A percentile compares a stretch with the other conserved stretches of the same genome.
phyloP scores from a whole-genome alignment of 371 early-diverging fungal species.

The Actinomortierella ambigua region DNA sequence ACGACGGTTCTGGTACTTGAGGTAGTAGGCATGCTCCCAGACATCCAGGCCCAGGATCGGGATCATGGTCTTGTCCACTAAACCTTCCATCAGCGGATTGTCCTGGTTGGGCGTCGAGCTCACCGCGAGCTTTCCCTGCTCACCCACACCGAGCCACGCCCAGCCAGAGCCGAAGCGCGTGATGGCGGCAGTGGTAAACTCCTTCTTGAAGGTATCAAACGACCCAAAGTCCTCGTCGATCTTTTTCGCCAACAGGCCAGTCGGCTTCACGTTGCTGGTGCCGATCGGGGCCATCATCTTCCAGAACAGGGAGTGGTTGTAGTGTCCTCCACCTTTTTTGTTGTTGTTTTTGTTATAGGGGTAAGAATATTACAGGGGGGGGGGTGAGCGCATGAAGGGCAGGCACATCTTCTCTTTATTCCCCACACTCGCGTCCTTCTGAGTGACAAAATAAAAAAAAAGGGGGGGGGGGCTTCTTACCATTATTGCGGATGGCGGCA shows the following conservation, averaged over 20 bases:
- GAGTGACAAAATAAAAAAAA: too few relatives aligned
- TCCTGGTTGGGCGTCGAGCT: conserved; percentile 53
- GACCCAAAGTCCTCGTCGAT: conserved; percentile 40
- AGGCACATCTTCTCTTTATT: too few relatives aligned
- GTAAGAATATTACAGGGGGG: too few relatives aligned
- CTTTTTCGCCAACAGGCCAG: conserved; percentile 9
- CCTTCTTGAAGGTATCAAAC: conserved; percentile 45
- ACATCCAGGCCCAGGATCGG: conserved; percentile 55
- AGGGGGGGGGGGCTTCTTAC: conserved; percentile 2
- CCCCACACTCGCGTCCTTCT: too few relatives aligned
- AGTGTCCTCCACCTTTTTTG: conserved; percentile 22
- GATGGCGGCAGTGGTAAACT: conserved; percentile 45
- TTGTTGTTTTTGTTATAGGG: too few relatives aligned
- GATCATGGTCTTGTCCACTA: conserved; percentile 11
- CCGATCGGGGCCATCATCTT: conserved; percentile 19
- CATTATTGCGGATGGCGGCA: conserved; percentile 12
- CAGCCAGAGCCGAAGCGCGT: conserved; percentile 58
- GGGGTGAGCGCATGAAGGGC: background rate
- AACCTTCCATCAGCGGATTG: conserved; percentile 43
- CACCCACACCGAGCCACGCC: conserved; percentile 46
- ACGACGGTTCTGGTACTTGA: conserved; percentile 50
- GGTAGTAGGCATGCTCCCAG: conserved; percentile 66
- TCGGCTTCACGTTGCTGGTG: conserved; percentile 13
- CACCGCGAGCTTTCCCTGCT: conserved; percentile 33
- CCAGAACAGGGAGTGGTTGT: conserved; percentile 24